Conservation (phyloP, 345 rosid genomes). For the Populus ilicifolia region DNA sequence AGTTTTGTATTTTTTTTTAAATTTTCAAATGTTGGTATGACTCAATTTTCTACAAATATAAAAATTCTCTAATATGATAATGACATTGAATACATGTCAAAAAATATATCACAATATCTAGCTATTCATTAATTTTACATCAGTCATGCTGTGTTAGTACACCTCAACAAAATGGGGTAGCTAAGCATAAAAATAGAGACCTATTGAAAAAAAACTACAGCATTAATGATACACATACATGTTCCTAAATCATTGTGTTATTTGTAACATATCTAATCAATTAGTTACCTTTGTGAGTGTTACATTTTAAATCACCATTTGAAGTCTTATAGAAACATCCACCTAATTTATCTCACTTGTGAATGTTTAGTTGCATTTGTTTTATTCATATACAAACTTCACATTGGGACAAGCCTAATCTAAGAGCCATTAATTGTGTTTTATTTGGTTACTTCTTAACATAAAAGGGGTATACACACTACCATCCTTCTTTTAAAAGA, state of each 20-base stretch:
- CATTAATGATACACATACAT: neutral
- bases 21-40: no score
- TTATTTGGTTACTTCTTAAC: neutral
- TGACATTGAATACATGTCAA: no score
- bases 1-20: no score
- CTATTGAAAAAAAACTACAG: neutral
- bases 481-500: neutral
- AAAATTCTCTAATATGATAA: no score
- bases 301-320: neutral
- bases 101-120: no score
- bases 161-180: neutral
- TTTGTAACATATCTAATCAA: neutral
- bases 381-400: neutral
- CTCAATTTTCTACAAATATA: no score
- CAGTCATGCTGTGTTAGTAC: neutral
- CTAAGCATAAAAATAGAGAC: neutral
- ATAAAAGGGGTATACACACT: neutral
- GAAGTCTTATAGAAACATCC: neutral
- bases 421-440: rapidly evolving
- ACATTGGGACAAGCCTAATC: neutral
- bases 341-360: neutral
- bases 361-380: neutral
- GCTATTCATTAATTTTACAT: no score
- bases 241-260: neutral
- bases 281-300: neutral